A percentile compares a stretch with the other conserved stretches of the same genome.
These are phyloP conservation scores for Arthrinium puccinioides DNA, from an alignment of 2,329 filamentous ascomycete species.

Conservation along the genomic window DNA sequence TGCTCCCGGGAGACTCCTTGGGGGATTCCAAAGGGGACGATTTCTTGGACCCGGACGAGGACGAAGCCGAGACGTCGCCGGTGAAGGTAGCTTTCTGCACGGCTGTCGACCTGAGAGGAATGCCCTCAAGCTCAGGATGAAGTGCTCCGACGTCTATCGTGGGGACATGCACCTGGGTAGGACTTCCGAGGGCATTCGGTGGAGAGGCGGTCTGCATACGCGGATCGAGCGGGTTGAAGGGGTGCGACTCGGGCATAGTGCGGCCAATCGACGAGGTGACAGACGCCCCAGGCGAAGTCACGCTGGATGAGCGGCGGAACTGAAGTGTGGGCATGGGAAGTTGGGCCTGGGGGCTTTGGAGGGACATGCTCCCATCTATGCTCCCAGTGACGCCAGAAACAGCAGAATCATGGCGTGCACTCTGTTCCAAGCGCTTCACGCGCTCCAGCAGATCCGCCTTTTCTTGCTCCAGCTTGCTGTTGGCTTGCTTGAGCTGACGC, in stretches of 20 bases:
- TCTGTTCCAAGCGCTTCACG: neutral
- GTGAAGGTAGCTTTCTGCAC: constrained; percentile 45
- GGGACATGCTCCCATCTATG: constrained; percentile 10
- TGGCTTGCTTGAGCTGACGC: constrained; percentile 1
- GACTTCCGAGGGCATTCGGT: constrained; percentile 4
- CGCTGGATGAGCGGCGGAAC: constrained; percentile 4
- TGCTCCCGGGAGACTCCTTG: constrained; percentile 15
- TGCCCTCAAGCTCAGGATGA: constrained; percentile 52
- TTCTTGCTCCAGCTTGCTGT: constrained; percentile 27
- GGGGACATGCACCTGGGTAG: constrained; percentile 28
- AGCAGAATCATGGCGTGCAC: too few relatives aligned
- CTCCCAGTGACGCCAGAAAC: neutral
- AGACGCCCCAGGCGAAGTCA: constrained; percentile 2
- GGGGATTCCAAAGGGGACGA: constrained; percentile 22
- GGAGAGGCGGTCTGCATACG: constrained; percentile 34
- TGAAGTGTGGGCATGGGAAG: constrained; percentile 8
- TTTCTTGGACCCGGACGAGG: constrained; percentile 16
- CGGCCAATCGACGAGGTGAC: constrained; percentile 12
- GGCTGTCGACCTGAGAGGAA: constrained; percentile 47
- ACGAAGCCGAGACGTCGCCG: constrained; percentile 25
- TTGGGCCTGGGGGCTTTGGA: constrained; percentile 9
- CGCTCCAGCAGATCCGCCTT: neutral
- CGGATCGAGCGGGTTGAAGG: constrained; percentile 33
- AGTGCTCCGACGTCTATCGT: constrained; percentile 52
- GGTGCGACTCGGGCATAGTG: constrained; percentile 27